Evolutionary conservation across 2,329 filamentous ascomycete species (phyloP).

Genomic region (Trichoderma lentiforme): DNA sequence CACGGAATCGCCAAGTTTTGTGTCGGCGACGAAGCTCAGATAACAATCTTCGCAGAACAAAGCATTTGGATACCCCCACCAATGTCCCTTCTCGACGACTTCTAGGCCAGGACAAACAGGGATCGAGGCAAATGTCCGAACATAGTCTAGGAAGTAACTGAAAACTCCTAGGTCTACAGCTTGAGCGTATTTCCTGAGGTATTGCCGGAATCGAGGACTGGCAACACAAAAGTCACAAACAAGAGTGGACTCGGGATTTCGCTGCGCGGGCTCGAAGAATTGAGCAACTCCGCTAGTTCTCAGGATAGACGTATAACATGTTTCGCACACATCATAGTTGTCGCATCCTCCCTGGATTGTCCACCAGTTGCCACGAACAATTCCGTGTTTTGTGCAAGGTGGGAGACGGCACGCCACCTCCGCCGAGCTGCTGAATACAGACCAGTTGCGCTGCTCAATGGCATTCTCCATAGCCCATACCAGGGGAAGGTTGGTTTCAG

Average conservation of each 20-base stretch:
- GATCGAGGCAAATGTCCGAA: constrained; percentile 30
- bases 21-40: constrained; percentile 29
- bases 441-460: constrained; percentile 26
- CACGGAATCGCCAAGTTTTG: constrained; percentile 26
- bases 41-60: constrained; percentile 37
- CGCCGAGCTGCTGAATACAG: constrained; percentile 28
- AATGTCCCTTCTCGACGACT: constrained; percentile 26
- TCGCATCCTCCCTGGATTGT: constrained; percentile 27
- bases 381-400: constrained; percentile 29
- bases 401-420: constrained; percentile 24
- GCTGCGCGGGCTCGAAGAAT: constrained; percentile 30
- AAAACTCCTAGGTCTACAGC: constrained; percentile 34
- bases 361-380: constrained; percentile 35
- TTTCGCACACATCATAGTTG: constrained; percentile 32
- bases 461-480: constrained; percentile 28
- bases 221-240: constrained; percentile 32
- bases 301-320: constrained; percentile 33
- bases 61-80: constrained; percentile 36
- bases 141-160: constrained; percentile 27
- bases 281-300: constrained; percentile 25
- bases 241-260: constrained; percentile 22
- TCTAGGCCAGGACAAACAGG: constrained; percentile 30
- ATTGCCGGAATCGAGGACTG: constrained; percentile 26
- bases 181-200: constrained; percentile 28
- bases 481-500: constrained; percentile 24